These are phyloP conservation scores for Coniferiporia sulphurascens DNA, from an alignment of 1,284 basidiomycete genomes.

Conservation along the genomic window DNA sequence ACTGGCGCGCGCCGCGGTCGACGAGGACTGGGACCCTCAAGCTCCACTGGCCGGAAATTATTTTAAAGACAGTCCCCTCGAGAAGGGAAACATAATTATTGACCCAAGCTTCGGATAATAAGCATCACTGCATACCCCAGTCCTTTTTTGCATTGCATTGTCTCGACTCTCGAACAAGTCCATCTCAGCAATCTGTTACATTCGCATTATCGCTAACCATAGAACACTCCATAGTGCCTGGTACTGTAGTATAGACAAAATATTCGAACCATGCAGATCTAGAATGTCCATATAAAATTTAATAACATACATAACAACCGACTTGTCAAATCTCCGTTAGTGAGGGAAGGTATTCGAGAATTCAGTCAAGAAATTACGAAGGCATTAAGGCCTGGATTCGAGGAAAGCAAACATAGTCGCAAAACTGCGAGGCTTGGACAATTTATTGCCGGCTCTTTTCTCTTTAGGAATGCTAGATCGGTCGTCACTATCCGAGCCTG, in stretches of 20 bases:
- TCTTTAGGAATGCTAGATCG: slow-evolving; percentile 54
- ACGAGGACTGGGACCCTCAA: slow-evolving; percentile 37
- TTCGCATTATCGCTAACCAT: too few relatives aligned
- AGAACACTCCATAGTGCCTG: too few relatives aligned
- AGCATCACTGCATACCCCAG: background rate
- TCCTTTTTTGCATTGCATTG: background rate
- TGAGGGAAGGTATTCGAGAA: too few relatives aligned
- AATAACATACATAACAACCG: too few relatives aligned
- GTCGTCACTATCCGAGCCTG: slow-evolving; percentile 38
- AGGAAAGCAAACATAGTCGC: background rate
- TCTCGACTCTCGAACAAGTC: too few relatives aligned
- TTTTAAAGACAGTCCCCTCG: slow-evolving; percentile 54
- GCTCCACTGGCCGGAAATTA: slow-evolving; percentile 54
- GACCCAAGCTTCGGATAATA: background rate
- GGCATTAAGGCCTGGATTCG: background rate
- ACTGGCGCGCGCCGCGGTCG: slow-evolving; percentile 37
- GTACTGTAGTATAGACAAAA: too few relatives aligned
- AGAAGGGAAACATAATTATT: background rate
- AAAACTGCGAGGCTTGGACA: background rate
- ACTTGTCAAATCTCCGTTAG: too few relatives aligned
- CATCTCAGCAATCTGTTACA: too few relatives aligned
- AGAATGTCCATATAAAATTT: too few relatives aligned
- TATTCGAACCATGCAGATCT: too few relatives aligned
- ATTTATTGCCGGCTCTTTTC: slow-evolving; percentile 44
- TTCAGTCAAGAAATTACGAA: background rate